A percentile compares a stretch with the other conserved stretches of the same genome.
Evolutionary conservation across 352 stramenopile genomes (phyloP).

Genomic region (Globisporangium echinulatum): DNA sequence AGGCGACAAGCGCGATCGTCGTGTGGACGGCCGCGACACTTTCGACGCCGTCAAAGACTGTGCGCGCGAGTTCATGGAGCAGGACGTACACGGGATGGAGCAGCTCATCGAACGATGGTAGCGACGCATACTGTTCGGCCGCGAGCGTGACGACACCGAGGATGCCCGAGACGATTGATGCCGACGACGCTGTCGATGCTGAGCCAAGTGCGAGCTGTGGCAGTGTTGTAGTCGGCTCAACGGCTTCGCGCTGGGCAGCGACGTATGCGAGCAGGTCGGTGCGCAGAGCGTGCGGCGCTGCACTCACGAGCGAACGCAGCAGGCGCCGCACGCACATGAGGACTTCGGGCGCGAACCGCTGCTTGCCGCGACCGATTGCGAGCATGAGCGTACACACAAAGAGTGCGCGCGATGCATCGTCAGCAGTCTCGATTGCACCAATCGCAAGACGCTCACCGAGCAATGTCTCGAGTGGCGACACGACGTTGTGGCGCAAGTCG

Average conservation of each 20-base stretch:
- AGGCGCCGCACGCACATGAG: constrained; percentile 43
- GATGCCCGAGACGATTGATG: constrained; percentile 36
- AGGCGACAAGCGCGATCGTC: constrained; percentile 42
- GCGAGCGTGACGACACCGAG: constrained; percentile 40
- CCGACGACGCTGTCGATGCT: constrained; percentile 35
- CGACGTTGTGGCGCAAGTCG: constrained; percentile 92
- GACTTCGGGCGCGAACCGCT: constrained; percentile 88
- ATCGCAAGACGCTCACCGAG: constrained; percentile 86
- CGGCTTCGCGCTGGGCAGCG: constrained; percentile 2
- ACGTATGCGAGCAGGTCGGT: constrained; percentile 42
- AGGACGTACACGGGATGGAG: constrained; percentile 68
- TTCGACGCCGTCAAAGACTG: constrained; percentile 16
- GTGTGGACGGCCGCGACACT: constrained; percentile 29
- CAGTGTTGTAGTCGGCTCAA: constrained; percentile 15
- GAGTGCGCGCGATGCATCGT: constrained; percentile 83
- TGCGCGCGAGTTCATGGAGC: constrained; percentile 51
- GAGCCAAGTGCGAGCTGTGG: constrained; percentile 33
- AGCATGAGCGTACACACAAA: constrained; percentile 66
- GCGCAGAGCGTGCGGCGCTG: constrained; percentile 37
- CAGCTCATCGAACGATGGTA: constrained; percentile 72
- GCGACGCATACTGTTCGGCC: constrained; percentile 45
- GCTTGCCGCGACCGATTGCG: constrained; percentile 79
- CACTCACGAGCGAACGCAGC: constrained; percentile 36
- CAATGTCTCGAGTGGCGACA: constrained; percentile 90
- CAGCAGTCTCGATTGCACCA: constrained; percentile 51